phyloP scores from a whole-genome alignment of 2,329 filamentous ascomycete species.

The Xylariaceae sp. region DNA sequence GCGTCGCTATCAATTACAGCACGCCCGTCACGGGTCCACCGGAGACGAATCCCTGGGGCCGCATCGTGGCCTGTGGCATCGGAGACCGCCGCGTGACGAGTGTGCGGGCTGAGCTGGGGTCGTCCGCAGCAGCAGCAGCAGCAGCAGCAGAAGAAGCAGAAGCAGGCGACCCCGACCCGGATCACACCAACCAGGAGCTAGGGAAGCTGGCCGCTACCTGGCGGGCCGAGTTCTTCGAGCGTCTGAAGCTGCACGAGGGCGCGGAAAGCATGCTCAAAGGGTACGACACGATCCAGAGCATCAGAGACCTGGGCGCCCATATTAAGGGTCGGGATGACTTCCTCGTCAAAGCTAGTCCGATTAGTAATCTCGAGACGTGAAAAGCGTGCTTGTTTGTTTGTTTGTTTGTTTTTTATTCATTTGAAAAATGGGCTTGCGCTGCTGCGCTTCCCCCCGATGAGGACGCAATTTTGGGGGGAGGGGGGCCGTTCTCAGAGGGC shows the following conservation, averaged over 20 bases:
- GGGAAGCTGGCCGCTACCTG: slow-evolving; percentile 7
- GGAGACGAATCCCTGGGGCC: slow-evolving; percentile 47
- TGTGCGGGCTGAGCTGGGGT: slow-evolving; percentile 45
- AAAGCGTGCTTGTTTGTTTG: background rate
- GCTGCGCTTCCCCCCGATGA: too few species aligned
- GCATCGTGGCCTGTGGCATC: slow-evolving; percentile 88
- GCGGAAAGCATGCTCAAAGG: background rate
- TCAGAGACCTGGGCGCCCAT: background rate
- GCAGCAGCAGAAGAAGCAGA: too few species aligned
- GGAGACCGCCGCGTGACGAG: slow-evolving; percentile 75
- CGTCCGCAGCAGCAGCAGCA: background rate
- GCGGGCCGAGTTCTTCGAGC: slow-evolving; percentile 11
- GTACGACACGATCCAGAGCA: slow-evolving; percentile 3
- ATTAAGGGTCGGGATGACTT: background rate
- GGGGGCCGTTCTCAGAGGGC: too few species aligned
- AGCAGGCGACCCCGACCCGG: background rate
- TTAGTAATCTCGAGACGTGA: slow-evolving; percentile 8
- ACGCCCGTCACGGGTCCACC: slow-evolving; percentile 46
- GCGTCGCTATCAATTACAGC: slow-evolving; percentile 72
- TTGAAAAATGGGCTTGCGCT: background rate
- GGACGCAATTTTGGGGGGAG: too few species aligned
- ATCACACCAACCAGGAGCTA: background rate
- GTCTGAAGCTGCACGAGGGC: slow-evolving; percentile 10
- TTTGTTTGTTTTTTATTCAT: background rate
- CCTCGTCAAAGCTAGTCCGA: slow-evolving; percentile 7